These are phyloP conservation scores for Sclerotinia minor DNA, from an alignment of 2,329 filamentous ascomycete genomes.

Conservation along the genomic window DNA sequence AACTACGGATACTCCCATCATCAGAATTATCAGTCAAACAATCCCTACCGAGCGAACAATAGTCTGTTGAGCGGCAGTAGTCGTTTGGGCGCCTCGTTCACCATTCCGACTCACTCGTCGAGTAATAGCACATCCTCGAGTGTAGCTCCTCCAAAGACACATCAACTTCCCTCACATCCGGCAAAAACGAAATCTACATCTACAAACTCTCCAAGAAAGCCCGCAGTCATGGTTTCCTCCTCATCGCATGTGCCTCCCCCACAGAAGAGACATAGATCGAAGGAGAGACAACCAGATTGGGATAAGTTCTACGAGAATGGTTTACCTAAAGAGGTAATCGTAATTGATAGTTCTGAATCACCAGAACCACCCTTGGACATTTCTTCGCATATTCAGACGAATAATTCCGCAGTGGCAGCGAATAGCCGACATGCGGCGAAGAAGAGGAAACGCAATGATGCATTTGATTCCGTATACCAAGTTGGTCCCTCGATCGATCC, in stretches of 20 bases:
- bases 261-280: slow-evolving; percentile 44
- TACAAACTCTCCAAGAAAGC: slow-evolving; percentile 37
- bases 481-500: slow-evolving; percentile 68
- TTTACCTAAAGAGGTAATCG: slow-evolving; percentile 79
- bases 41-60: slow-evolving; percentile 51
- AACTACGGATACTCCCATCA: slow-evolving; percentile 62
- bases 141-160: slow-evolving; percentile 33
- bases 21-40: slow-evolving; percentile 55
- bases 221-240: slow-evolving; percentile 42
- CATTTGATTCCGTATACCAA: slow-evolving; percentile 73
- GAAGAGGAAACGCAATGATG: slow-evolving; percentile 59
- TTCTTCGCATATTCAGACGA: slow-evolving; percentile 44
- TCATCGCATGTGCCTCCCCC: slow-evolving; percentile 39
- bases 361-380: slow-evolving; percentile 43
- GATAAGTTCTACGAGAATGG: slow-evolving; percentile 80
- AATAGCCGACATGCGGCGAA: slow-evolving; percentile 68
- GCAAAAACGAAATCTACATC: slow-evolving; percentile 18
- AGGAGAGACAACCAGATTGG: slow-evolving; percentile 69
- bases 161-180: slow-evolving; percentile 31
- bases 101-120: slow-evolving; percentile 40
- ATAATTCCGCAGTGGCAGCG: slow-evolving; percentile 37
- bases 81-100: slow-evolving; percentile 40
- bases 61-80: slow-evolving; percentile 41
- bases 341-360: slow-evolving; percentile 70
- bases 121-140: slow-evolving; percentile 36